Evolutionary conservation across 2,329 filamentous ascomycete genomes (phyloP).

Genomic region (Tetracladium maxilliforme): DNA sequence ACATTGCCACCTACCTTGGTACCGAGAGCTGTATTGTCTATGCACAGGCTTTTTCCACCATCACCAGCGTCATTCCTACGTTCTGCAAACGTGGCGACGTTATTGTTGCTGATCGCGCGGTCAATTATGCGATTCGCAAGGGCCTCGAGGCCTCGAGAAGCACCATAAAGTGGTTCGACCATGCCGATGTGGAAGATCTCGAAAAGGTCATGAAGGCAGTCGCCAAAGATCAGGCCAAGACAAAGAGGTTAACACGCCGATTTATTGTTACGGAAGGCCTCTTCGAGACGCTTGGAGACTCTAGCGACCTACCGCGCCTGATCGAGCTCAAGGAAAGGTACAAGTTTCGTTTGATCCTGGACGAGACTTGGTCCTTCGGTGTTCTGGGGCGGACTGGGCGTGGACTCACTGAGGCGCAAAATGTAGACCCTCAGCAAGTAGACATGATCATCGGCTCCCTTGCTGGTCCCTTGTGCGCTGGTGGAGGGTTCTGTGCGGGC

Average conservation of each 20-base stretch:
- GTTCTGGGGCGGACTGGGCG: conserved; percentile 83
- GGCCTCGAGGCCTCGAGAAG: conserved; percentile 87
- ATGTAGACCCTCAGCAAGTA: conserved; percentile 82
- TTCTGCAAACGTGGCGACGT: conserved; percentile 97
- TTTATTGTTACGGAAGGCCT: conserved; percentile 95
- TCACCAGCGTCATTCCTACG: conserved; percentile 90
- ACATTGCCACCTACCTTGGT: conserved; percentile 82
- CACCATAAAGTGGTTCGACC: conserved; percentile 85
- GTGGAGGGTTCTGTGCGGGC: conserved; percentile 91
- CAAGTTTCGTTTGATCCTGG: conserved; percentile 94
- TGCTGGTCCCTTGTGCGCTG: conserved; percentile 77
- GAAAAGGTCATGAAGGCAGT: conserved; percentile 75
- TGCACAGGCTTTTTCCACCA: conserved; percentile 89
- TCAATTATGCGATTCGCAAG: conserved; percentile 89
- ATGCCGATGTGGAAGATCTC: conserved; percentile 90
- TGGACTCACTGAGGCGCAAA: conserved; percentile 89
- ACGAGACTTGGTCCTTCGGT: conserved; percentile 96
- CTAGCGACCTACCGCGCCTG: conserved; percentile 74
- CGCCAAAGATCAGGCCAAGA: conserved; percentile 68
- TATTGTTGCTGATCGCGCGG: conserved; percentile 85
- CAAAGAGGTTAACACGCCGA: conserved; percentile 74
- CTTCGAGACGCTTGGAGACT: conserved; percentile 82
- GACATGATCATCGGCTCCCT: conserved; percentile 97
- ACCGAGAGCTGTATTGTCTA: conserved; percentile 88
- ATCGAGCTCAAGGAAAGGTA: conserved; percentile 89